These are phyloP conservation scores for Calonectria montana DNA, from an alignment of 2,329 filamentous ascomycete genomes.

Conservation along the genomic window DNA sequence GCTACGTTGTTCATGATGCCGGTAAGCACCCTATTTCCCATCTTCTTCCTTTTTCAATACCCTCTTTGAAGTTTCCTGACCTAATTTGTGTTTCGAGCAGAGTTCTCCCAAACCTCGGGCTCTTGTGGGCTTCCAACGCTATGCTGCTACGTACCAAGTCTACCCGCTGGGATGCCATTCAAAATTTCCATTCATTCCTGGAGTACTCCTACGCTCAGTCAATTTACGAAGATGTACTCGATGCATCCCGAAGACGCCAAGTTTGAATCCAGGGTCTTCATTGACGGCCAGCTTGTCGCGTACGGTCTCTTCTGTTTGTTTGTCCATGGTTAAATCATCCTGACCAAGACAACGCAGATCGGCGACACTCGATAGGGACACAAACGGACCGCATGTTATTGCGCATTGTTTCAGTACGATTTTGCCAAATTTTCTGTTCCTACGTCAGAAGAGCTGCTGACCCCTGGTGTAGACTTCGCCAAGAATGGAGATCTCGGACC, in stretches of 20 bases:
- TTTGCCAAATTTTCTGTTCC: background rate
- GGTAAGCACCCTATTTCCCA: slow-evolving; percentile 46
- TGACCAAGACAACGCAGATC: slow-evolving; percentile 54
- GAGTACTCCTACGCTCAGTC: slow-evolving; percentile 70
- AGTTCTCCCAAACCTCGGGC: slow-evolving; percentile 63
- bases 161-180: slow-evolving; percentile 69
- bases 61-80: background rate
- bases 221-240: slow-evolving; percentile 66
- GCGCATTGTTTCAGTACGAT: slow-evolving; percentile 56
- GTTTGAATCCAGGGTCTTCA: slow-evolving; percentile 74
- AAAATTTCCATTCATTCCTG: slow-evolving; percentile 82
- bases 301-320: slow-evolving; percentile 46
- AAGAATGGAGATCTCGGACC: slow-evolving; percentile 68
- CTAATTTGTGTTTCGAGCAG: slow-evolving; percentile 45
- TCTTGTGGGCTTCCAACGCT: slow-evolving; percentile 70
- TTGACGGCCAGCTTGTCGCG: slow-evolving; percentile 75
- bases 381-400: slow-evolving; percentile 63
- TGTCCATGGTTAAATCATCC: background rate
- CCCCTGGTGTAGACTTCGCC: slow-evolving; percentile 55
- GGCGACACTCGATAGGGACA: slow-evolving; percentile 63
- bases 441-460: background rate
- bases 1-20: slow-evolving; percentile 72
- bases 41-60: background rate
- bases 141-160: slow-evolving; percentile 77
- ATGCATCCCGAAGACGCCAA: slow-evolving; percentile 66